Base-by-base conservation (phyloP, 108 stramenopile species). In the Skeletonema grethae region DNA sequence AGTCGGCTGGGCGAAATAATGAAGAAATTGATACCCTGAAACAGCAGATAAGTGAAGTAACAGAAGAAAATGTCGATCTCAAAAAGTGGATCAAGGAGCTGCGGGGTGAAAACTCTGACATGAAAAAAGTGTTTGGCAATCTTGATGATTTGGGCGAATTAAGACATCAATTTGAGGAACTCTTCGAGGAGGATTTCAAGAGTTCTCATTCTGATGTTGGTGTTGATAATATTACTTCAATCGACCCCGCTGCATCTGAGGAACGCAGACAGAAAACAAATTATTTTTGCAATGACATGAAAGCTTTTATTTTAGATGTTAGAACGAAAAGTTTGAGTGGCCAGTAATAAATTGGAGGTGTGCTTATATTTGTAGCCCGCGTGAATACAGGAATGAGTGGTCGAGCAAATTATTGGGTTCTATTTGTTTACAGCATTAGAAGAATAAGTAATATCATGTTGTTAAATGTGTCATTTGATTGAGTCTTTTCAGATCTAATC, bases 21-120 rank as follows among this genome's bases (percentile, higher is more conserved):
- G 50, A 53, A 5, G 50, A 53, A 53, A 9, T 22, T 6, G 22
- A 15, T 22, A 8, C 18, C 9, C 8, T 53, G 8, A 53, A 22
- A 53, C 41, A 43, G 15, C 41, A 43, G 15, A 1, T 43, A 2
- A 43, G 41, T 43, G 41, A 43, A 43, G 41, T n/a, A 4, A n/a
- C 41, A 0, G 22, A 5, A 7, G 50, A 53, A 53, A 53, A 53
- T 24, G n/a, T 4, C 7, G 50, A 53, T 53, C 50, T 53, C 7
- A 53, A 53, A 9, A 53, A 53, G 18, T 22, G 15, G 50, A 53
- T 53, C 50, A 53, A 53, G 8, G 8, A 53, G 50, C n/a, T 53
- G 50, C 50, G 22, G 22, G 50, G 50, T 53, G 50, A 53, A 53
- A 53, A 53, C n/a, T 53, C 50, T 20, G 50, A 53, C 22, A 53